These are phyloP conservation scores for Cryoendolithus antarcticus DNA, from an alignment of 2,329 filamentous ascomycete species.

Conservation along the genomic window DNA sequence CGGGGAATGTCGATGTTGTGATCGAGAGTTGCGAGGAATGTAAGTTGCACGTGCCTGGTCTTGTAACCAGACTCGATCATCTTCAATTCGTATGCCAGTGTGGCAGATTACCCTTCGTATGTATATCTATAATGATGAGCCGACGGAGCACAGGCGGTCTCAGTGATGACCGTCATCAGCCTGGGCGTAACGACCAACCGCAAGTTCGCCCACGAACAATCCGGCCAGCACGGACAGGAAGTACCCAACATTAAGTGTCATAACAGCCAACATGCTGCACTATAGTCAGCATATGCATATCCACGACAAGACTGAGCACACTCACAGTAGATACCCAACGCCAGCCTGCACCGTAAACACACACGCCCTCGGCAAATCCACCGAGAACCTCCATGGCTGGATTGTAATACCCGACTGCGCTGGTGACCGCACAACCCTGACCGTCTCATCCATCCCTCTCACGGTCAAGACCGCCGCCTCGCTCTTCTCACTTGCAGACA, in stretches of 20 bases:
- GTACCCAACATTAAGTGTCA: constrained; percentile 83
- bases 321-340: constrained; percentile 76
- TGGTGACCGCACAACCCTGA: constrained; percentile 54
- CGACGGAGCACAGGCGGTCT: too few relatives aligned
- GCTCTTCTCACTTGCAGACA: constrained; percentile 31
- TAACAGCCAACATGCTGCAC: constrained; percentile 75
- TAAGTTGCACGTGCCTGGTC: too few relatives aligned
- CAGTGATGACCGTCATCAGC: constrained; percentile 30
- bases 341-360: constrained; percentile 62
- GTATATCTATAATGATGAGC: too few relatives aligned
- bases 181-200: constrained; percentile 56
- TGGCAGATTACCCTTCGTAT: too few relatives aligned
- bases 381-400: constrained; percentile 68
- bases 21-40: too few relatives aligned
- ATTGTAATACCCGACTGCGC: constrained; percentile 34
- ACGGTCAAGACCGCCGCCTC: constrained; percentile 56
- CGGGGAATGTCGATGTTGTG: too few relatives aligned
- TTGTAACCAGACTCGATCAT: too few relatives aligned
- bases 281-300: constrained; percentile 11
- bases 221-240: constrained; percentile 65
- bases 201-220: constrained; percentile 74
- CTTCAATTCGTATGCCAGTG: too few relatives aligned
- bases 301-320: constrained; percentile 15
- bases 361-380: constrained; percentile 61
- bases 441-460: constrained; percentile 70